Conservation (phyloP, 2,329 filamentous ascomycete genomes). For the Penicillium paneum region DNA sequence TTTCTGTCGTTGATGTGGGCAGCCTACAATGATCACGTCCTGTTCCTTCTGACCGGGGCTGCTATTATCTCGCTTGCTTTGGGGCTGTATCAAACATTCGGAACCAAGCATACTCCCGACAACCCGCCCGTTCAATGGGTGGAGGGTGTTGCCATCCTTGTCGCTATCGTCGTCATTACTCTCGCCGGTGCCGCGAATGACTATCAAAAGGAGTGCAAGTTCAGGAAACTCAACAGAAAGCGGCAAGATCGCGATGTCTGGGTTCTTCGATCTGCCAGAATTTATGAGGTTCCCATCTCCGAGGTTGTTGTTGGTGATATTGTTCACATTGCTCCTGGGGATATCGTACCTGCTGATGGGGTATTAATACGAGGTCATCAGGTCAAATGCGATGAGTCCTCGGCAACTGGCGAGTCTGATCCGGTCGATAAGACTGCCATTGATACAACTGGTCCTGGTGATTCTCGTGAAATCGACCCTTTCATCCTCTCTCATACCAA, state of each 20-base stretch:
- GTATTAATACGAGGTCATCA: constrained; percentile 57
- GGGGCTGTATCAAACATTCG: constrained; percentile 57
- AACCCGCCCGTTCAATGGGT: constrained; percentile 61
- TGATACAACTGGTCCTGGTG: not conserved
- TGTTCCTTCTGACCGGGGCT: constrained; percentile 65
- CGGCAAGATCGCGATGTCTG: constrained; percentile 74
- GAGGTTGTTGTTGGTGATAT: constrained; percentile 48
- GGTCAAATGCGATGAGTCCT: constrained; percentile 23
- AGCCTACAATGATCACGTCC: constrained; percentile 73
- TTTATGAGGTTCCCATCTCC: constrained; percentile 52
- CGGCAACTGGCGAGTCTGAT: constrained; percentile 19
- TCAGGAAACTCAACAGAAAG: constrained; percentile 58
- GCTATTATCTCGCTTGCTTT: constrained; percentile 69
- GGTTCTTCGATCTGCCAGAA: constrained; percentile 56
- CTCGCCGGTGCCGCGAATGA: constrained; percentile 68
- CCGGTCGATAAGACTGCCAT: constrained; percentile 10
- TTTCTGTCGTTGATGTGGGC: constrained; percentile 68
- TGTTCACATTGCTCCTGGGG: constrained; percentile 48
- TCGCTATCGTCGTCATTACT: constrained; percentile 67
- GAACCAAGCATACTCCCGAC: constrained; percentile 20
- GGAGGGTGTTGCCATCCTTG: constrained; percentile 68
- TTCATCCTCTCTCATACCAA: constrained; percentile 77
- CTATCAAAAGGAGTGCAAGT: constrained; percentile 70
- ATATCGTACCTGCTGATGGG: constrained; percentile 66
- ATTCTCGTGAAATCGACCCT: constrained; percentile 53